Conservation (phyloP, 768 basidiomycete genomes). For the Lentinula sp. region DNA sequence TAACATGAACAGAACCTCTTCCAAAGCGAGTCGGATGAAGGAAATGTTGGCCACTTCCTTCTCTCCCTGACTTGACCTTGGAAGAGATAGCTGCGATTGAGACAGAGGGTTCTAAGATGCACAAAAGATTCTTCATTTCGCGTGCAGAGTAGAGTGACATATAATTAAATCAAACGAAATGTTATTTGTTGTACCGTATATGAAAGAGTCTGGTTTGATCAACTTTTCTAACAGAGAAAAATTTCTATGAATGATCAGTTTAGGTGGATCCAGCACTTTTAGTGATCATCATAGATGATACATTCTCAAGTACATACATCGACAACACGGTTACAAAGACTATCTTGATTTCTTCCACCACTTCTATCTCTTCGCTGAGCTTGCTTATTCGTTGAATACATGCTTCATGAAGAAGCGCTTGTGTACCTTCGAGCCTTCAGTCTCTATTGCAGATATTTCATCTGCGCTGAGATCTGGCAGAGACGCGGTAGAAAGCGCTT, state of each 20-base stretch:
- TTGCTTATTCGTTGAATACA: constrained; percentile 24
- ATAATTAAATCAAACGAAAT: too few relatives aligned
- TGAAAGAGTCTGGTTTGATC: too few relatives aligned
- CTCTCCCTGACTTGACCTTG: constrained; percentile 43
- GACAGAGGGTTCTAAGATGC: constrained; percentile 40
- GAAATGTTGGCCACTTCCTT: constrained; percentile 32
- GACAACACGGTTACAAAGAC: too few relatives aligned
- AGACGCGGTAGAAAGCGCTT: constrained; percentile 31
- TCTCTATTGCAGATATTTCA: constrained; percentile 58
- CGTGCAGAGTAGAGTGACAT: constrained; percentile 13
- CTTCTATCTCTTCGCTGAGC: not conserved
- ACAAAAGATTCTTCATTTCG: constrained; percentile 36
- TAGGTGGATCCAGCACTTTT: too few relatives aligned
- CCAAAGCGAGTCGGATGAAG: constrained; percentile 39
- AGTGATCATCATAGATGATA: too few relatives aligned
- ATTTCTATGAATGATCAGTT: too few relatives aligned
- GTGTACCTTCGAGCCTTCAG: constrained; percentile 42
- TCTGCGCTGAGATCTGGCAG: constrained; percentile 49
- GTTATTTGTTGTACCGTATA: too few relatives aligned
- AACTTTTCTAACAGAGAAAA: too few relatives aligned
- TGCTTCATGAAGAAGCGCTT: constrained; percentile 36
- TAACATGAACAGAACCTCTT: constrained; percentile 31
- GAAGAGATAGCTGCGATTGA: constrained; percentile 62
- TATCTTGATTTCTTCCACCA: not conserved
- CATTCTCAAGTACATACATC: too few relatives aligned